A percentile compares a stretch with the other conserved stretches of the same genome.
Conservation (phyloP, 2,329 filamentous ascomycete genomes). For the Xylariaceae sp. region DNA sequence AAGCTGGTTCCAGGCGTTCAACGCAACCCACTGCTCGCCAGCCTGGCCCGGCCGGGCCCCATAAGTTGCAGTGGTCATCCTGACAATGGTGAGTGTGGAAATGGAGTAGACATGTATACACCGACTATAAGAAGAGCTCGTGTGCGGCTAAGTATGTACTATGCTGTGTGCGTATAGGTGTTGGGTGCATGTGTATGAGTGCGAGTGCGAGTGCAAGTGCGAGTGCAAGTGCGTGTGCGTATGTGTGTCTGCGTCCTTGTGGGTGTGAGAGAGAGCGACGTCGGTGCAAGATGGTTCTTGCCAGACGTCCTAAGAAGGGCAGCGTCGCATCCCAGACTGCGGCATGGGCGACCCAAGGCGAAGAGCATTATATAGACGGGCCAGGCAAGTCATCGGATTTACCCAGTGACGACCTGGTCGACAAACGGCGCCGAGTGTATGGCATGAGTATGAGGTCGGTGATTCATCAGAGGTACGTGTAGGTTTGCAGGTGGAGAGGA, state of each 20-base stretch:
- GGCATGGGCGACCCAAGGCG: neutral
- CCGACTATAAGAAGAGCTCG: neutral
- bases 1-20: conserved; percentile 8
- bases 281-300: neutral
- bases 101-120: neutral
- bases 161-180: neutral
- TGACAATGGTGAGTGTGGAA: neutral
- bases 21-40: neutral
- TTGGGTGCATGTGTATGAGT: too few relatives aligned
- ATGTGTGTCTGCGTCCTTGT: neutral
- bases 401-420: neutral
- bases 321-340: neutral
- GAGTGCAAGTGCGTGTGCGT: neutral
- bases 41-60: neutral
- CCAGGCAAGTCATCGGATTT: neutral
- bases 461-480: conserved; percentile 1
- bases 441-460: neutral
- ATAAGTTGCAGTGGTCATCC: neutral
- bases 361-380: neutral
- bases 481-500: neutral
- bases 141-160: neutral
- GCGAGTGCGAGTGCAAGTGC: neutral
- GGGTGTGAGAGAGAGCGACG: neutral
- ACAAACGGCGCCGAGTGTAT: neutral
- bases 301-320: neutral